A percentile compares a stretch with the other conserved stretches of the same genome.
Conservation (phyloP, 2,329 filamentous ascomycete species). For the Aureobasidium sp. region DNA sequence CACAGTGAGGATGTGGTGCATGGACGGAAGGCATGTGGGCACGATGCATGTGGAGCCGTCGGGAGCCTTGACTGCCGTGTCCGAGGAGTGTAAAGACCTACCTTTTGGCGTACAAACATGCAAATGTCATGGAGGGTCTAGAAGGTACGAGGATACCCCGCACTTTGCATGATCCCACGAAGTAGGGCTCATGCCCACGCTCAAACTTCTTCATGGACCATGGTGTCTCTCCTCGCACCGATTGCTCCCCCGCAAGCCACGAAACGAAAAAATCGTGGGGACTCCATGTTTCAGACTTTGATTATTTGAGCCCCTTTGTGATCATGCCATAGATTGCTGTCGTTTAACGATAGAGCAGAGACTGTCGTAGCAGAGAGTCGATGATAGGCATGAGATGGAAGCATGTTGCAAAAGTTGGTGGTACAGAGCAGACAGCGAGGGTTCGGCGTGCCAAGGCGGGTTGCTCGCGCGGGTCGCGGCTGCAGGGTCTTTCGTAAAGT, state of each 20-base stretch:
- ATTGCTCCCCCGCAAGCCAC: neutral
- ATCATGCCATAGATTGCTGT: neutral
- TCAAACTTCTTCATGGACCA: neutral
- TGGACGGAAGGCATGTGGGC: neutral
- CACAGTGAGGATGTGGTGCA: neutral
- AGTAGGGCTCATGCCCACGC: neutral
- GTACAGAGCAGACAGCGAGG: too few species aligned
- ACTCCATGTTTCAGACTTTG: neutral
- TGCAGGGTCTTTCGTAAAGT: neutral
- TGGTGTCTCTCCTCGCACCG: too few species aligned
- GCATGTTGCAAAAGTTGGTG: neutral
- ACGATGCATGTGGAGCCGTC: constrained; percentile 8
- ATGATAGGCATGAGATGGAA: neutral
- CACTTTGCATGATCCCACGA: neutral
- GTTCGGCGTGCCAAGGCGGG: neutral
- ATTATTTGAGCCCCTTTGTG: neutral
- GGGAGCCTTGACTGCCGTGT: neutral
- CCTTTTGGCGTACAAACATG: neutral
- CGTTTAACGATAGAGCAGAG: neutral
- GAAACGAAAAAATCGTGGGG: neutral
- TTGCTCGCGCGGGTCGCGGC: neutral
- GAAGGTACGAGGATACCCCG: neutral
- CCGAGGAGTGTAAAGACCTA: neutral
- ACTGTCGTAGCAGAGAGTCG: neutral
- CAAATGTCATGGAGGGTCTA: neutral